phyloP scores from a whole-genome alignment of 2,329 filamentous ascomycete genomes.

The Penicillium sp. region DNA sequence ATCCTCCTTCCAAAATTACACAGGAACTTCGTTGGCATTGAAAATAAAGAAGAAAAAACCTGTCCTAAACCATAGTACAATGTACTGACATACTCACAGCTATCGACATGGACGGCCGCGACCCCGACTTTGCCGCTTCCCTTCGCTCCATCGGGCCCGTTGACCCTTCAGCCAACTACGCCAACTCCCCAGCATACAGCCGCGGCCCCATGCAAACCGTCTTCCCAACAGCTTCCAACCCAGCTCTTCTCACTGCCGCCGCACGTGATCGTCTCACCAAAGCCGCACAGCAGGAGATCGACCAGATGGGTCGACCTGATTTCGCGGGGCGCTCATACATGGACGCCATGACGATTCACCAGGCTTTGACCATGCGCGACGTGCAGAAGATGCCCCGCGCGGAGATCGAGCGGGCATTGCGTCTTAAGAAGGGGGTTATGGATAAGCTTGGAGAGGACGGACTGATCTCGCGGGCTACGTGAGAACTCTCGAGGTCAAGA shows the following conservation, averaged over 20 bases:
- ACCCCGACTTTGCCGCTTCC: conserved; percentile 72
- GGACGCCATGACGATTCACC: conserved; percentile 51
- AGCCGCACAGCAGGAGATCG: conserved; percentile 55
- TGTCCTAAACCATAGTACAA: background rate
- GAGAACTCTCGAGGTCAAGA: conserved; percentile 1
- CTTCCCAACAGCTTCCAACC: conserved; percentile 47
- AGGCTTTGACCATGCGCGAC: conserved; percentile 50
- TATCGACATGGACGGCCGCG: conserved; percentile 60
- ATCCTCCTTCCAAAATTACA: background rate
- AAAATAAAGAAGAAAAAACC: background rate
- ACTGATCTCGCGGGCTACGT: conserved; percentile 28
- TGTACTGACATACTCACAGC: conserved; percentile 33
- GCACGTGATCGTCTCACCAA: conserved; percentile 52
- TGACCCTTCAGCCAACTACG: conserved; percentile 54
- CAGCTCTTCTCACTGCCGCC: conserved; percentile 54
- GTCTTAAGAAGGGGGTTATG: conserved; percentile 46
- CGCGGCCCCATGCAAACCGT: conserved; percentile 34
- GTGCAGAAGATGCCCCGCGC: conserved; percentile 32
- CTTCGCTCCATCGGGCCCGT: conserved; percentile 66
- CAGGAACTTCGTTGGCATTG: too few relatives aligned
- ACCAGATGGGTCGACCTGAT: conserved; percentile 44
- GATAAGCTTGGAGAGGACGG: conserved; percentile 37
- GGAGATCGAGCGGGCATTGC: conserved; percentile 47
- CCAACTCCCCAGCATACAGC: conserved; percentile 53
- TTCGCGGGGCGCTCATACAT: conserved; percentile 46